Evolutionary conservation across 805 yeast species (phyloP), one percentile per base, ranked within the genome.

Genomic region (Lipomyces sp.): DNA sequence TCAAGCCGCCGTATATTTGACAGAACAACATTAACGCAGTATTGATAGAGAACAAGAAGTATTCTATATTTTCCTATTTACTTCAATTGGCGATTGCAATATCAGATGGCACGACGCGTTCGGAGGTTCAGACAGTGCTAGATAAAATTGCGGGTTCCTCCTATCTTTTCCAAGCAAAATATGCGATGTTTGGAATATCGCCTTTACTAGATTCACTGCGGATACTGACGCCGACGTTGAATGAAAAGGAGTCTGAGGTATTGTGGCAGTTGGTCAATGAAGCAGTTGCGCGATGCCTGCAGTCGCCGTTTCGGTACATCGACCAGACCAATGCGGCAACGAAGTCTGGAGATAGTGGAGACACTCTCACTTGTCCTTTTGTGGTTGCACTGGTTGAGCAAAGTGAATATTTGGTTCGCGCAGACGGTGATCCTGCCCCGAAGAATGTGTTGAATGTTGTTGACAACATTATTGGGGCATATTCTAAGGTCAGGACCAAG

Each of bases 271-370:
- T 87, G 28, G 56, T 91, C 5, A 96, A 91, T 63, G 93, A 90
- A 65, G 71, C 87, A 0, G 74, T 88, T 28, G 73, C 87, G 1
- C 76, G 96, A 55, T 75, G 83, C 54, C 76, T 83, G 33, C 76
- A 79, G 55, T 68, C 88, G 0, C 97, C 98, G 0, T 93, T 84
- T 69, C 88, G 86, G 63, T 91, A 89, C 60, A 76, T 87, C 46
- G 97, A 91, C 63, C 37, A 55, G 66, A 45, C 73, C 80, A 29
- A 38, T 61, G 39, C 28, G 61, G 18, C 19, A 7, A 40, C 22
- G 8, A 1, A 10, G 16, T 22, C 31, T 11, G 23, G 14, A 18
- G 18, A 21, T 8, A 7, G n/a, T 18, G 16, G 14, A 8, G 26
- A 24, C 5, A 18, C 29, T 13, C 5, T 18, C 28, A 5, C n/a